phyloP scores from a whole-genome alignment of 257 asterid genomes.

The Solanum piurae region DNA sequence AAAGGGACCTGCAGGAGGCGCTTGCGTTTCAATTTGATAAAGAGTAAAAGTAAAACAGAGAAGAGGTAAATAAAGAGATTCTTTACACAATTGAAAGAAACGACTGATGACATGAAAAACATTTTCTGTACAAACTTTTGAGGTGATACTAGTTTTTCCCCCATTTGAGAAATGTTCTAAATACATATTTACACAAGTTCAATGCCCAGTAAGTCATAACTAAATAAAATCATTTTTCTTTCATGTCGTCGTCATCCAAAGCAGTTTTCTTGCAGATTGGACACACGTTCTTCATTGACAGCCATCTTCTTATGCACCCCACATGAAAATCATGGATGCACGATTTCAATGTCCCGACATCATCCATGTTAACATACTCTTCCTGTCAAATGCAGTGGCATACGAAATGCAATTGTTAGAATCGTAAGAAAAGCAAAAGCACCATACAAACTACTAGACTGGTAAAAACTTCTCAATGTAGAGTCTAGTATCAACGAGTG shows the following conservation, averaged over 20 bases:
- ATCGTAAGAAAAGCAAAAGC: background rate
- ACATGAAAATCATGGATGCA: conserved; percentile 72
- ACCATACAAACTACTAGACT: background rate
- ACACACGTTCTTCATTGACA: conserved; percentile 47
- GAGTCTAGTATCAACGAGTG: background rate
- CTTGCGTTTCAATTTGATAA: background rate
- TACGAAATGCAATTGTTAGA: background rate
- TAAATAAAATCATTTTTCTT: background rate
- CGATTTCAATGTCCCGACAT: conserved; percentile 42
- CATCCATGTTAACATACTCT: conserved; percentile 50
- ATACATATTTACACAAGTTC: conserved; percentile 25
- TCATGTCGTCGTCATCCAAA: conserved; percentile 12
- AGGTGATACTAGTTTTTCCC: conserved; percentile 13
- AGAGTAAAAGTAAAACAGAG: background rate
- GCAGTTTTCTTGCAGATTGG: conserved; percentile 68
- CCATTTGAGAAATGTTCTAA: conserved; percentile 9
- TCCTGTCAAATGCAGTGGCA: conserved; percentile 30
- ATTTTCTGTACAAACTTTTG: conserved; percentile 10
- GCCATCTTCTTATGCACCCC: conserved; percentile 58
- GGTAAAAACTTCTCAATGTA: background rate
- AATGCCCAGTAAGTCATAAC: background rate
- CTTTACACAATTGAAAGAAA: background rate
- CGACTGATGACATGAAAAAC: background rate
- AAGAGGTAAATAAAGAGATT: background rate
- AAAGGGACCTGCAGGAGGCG: background rate